These are phyloP conservation scores for Tricholoma saponaceum DNA, from an alignment of 768 basidiomycete species.

Conservation along the genomic window DNA sequence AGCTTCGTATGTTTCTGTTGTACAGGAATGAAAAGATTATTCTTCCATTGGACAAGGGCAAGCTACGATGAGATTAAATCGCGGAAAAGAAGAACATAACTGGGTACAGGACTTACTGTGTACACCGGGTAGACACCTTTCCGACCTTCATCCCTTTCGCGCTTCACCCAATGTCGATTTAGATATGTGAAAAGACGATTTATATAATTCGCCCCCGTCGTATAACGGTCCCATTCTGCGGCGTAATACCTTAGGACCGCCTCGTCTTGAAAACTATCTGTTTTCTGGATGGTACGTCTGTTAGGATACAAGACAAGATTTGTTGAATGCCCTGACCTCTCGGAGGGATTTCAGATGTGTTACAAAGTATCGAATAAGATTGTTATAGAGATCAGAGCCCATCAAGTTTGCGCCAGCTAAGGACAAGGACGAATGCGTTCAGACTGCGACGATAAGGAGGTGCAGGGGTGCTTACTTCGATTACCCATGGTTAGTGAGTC, in stretches of 20 bases:
- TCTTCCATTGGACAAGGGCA: constrained; percentile 94
- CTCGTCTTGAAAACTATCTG: constrained; percentile 81
- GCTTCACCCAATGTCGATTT: constrained; percentile 98
- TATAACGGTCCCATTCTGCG: constrained; percentile 92
- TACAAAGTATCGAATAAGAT: constrained; percentile 88
- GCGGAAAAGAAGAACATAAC: not conserved
- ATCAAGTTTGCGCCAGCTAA: constrained; percentile 90
- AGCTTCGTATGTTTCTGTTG: constrained; percentile 80
- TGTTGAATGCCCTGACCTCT: constrained; percentile 25
- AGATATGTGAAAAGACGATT: constrained; percentile 97
- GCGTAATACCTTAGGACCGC: constrained; percentile 89
- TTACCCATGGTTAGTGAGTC: constrained; percentile 53
- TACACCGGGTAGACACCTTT: constrained; percentile 95
- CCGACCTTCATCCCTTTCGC: constrained; percentile 95
- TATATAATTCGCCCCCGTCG: constrained; percentile 95
- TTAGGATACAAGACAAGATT: constrained; percentile 9
- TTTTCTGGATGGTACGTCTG: constrained; percentile 43
- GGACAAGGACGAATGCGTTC: constrained; percentile 14
- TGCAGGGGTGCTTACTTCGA: constrained; percentile 53
- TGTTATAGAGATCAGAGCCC: constrained; percentile 96
- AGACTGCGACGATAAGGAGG: constrained; percentile 31
- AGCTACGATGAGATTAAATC: constrained; percentile 47
- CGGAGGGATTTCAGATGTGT: constrained; percentile 72
- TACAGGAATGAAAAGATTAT: constrained; percentile 84
- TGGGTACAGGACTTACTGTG: constrained; percentile 55